Base-by-base conservation (phyloP, 441 rosid genomes). In the Erysimum pusillum region DNA sequence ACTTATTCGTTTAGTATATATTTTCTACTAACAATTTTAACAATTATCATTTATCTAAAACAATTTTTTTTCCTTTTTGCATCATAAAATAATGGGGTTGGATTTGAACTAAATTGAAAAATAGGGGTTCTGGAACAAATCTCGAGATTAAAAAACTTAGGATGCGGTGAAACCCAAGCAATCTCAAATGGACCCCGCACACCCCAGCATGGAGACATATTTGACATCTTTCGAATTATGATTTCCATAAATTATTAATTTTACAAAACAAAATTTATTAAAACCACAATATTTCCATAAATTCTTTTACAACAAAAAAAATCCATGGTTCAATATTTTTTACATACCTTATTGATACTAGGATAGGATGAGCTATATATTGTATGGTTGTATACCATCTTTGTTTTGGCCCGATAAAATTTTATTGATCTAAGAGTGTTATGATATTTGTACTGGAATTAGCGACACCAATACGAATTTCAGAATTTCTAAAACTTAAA, bases 111-210 rank as follows among this genome's bases (percentile, higher is more conserved):
- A 36, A 71, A 57, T 8, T 58, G n/a, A 57, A 77, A 38, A 58
- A 32, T 39, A 14, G 13, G 80, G 57, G 38, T 35, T 52, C 2
- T 44, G 60, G 49, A 51, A 72, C 63, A 78, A 72, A 51, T 44
- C 3, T 51, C 14, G 59, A 78, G 38, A 59, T 52, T 4, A 66
- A 66, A 32, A 59, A 65, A 78, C 74, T 51, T 63, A 80, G 70
- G 84, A 73, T 84, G 90, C 81, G 87, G 82, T 89, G 93, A 90
- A 87, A 90, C 77, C 96, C 94, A 89, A 87, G 97, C 91, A 78
- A 87, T 87, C 88, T 71, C 81, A 38, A 17, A 7, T 54, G 80
- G 82, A 82, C 59, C 78, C 84, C 84, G 65, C 77, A 53, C 38
- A 46, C 75, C 67, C 75, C 66, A 62, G 66, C 80, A 38, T 69